Conservation (phyloP, 225 moss, liverwort and hornwort species). For the Climacium dendroides region DNA sequence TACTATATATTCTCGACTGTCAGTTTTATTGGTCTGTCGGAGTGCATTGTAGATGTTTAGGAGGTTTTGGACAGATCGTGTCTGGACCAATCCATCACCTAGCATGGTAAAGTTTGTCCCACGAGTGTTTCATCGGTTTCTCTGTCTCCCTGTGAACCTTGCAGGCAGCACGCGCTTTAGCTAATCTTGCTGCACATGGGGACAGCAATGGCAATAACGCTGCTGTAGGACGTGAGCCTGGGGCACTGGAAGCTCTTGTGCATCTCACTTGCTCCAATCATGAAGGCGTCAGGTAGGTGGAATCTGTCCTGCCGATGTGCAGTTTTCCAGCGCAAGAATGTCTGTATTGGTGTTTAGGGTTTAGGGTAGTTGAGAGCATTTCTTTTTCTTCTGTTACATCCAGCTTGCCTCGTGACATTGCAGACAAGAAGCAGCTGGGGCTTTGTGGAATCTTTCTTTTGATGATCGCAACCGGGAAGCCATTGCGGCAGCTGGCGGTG, state of each 20-base stretch:
- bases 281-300: constrained; percentile 81
- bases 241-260: constrained; percentile 86
- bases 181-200: constrained; percentile 94
- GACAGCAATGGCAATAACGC: constrained; percentile 98
- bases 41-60: background rate
- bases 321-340: background rate
- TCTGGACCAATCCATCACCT: background rate
- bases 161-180: constrained; percentile 75
- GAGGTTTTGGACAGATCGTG: background rate
- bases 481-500: constrained; percentile 83
- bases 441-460: constrained; percentile 94
- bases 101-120: background rate
- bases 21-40: background rate
- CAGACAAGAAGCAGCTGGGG: constrained; percentile 98
- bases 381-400: background rate
- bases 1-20: background rate
- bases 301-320: background rate
- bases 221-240: constrained; percentile 80
- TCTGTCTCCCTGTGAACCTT: background rate
- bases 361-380: background rate
- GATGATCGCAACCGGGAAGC: constrained; percentile 95
- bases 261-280: constrained; percentile 82
- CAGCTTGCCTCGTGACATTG: background rate
- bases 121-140: background rate
- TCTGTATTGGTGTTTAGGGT: background rate